Evolutionary conservation across 2,329 filamentous ascomycete genomes (phyloP).

Genomic region (Orbilia blumenaviensis): DNA sequence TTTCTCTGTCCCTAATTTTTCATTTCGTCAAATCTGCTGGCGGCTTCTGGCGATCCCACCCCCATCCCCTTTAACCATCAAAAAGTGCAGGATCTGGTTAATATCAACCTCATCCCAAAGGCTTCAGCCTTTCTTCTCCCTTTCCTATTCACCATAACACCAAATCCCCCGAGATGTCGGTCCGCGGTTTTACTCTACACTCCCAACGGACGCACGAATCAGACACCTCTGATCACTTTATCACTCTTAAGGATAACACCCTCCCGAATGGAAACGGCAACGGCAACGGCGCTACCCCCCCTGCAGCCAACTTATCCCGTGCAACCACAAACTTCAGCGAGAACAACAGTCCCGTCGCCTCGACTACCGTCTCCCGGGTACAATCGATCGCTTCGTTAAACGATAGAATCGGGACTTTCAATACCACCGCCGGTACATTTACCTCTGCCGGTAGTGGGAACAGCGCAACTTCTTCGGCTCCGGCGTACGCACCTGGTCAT

Average conservation of each 20-base stretch:
- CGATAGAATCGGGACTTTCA: conserved; percentile 20
- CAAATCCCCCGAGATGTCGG: conserved; percentile 25
- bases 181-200: conserved; percentile 33
- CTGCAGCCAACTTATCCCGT: conserved; percentile 29
- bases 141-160: background rate
- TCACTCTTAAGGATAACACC: conserved; percentile 51
- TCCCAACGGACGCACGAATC: conserved; percentile 33
- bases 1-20: background rate
- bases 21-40: conserved; percentile 36
- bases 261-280: conserved; percentile 7
- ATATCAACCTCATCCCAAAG: background rate
- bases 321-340: conserved; percentile 44
- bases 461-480: conserved; percentile 26
- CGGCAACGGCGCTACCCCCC: conserved; percentile 4
- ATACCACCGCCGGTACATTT: conserved; percentile 27
- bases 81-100: background rate
- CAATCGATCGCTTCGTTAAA: conserved; percentile 34
- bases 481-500: conserved; percentile 20
- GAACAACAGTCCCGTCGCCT: conserved; percentile 21
- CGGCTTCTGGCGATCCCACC: conserved; percentile 36
- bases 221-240: conserved; percentile 41
- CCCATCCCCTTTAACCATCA: background rate
- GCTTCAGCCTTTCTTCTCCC: background rate
- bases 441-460: background rate
- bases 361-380: conserved; percentile 42